These are phyloP conservation scores for Termitomyces sp. DNA, from an alignment of 768 basidiomycete species.

Conservation along the genomic window DNA sequence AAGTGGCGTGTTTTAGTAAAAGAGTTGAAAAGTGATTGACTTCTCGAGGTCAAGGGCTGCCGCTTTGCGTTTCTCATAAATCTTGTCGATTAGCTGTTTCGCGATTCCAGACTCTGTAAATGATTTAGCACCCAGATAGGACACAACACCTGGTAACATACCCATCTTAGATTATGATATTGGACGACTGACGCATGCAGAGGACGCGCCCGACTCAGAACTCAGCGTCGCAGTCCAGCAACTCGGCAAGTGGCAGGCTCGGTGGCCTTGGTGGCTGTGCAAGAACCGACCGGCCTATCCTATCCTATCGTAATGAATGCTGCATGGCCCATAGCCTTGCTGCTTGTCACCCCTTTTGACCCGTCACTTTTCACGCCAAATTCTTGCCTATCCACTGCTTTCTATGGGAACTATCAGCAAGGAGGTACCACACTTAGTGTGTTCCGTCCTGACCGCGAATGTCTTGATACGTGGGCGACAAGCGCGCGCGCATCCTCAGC, in stretches of 20 bases:
- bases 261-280: slow-evolving; percentile 16
- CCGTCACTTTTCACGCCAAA: slow-evolving; percentile 29
- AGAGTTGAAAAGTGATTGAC: slow-evolving; percentile 33
- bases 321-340: slow-evolving; percentile 22
- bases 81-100: slow-evolving; percentile 85
- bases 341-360: slow-evolving; percentile 43
- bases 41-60: slow-evolving; percentile 96
- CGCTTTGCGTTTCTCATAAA: slow-evolving; percentile 95
- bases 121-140: neutral
- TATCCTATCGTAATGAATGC: slow-evolving; percentile 5
- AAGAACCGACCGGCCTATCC: neutral
- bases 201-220: neutral
- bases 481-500: slow-evolving; percentile 21
- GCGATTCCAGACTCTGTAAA: slow-evolving; percentile 65
- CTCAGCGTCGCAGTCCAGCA: neutral
- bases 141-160: slow-evolving; percentile 6
- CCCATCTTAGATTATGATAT: slow-evolving; percentile 18
- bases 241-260: neutral
- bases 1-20: neutral
- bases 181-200: slow-evolving; percentile 5
- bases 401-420: slow-evolving; percentile 52
- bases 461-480: slow-evolving; percentile 29
- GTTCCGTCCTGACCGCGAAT: slow-evolving; percentile 36
- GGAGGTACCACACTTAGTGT: slow-evolving; percentile 35
- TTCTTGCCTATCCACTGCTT: slow-evolving; percentile 44